phyloP scores from a whole-genome alignment of 495 filamentous ascomycete genomes.

The Mycothermus thermophilus region DNA sequence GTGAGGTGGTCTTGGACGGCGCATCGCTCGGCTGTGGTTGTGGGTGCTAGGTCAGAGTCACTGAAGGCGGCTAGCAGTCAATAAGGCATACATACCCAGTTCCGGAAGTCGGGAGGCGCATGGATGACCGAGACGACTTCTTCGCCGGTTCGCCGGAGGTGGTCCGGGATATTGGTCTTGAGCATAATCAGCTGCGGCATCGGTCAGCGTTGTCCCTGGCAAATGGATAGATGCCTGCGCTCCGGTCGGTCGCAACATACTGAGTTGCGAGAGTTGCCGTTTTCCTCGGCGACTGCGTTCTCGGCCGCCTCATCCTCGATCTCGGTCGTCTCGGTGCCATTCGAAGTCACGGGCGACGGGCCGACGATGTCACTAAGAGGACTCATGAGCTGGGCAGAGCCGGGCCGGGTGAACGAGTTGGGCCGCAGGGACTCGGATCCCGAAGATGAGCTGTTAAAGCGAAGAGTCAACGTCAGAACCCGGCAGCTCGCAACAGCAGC shows the following conservation, averaged over 20 bases:
- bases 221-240: too few relatives aligned
- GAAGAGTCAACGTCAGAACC: too few relatives aligned
- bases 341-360: constrained; percentile 64
- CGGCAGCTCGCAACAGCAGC: too few relatives aligned
- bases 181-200: constrained; percentile 42
- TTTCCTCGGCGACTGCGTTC: constrained; percentile 11
- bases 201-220: too few relatives aligned
- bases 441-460: constrained; percentile 25
- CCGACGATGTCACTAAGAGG: constrained; percentile 46
- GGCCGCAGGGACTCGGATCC: constrained; percentile 30
- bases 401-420: constrained; percentile 24
- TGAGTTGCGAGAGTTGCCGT: constrained; percentile 22
- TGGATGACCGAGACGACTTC: constrained; percentile 80
- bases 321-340: constrained; percentile 55
- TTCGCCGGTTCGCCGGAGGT: constrained; percentile 44
- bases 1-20: constrained; percentile 11
- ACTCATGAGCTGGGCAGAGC: constrained; percentile 28
- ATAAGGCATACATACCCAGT: constrained; percentile 67
- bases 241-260: constrained; percentile 11
- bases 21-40: constrained; percentile 25
- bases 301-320: constrained; percentile 59
- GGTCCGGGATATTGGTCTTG: constrained; percentile 42
- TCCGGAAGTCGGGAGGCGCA: constrained; percentile 62
- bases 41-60: constrained; percentile 16
- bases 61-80: too few relatives aligned